phyloP scores from a whole-genome alignment of 768 basidiomycete species.

The Coprinopsis sp. region DNA sequence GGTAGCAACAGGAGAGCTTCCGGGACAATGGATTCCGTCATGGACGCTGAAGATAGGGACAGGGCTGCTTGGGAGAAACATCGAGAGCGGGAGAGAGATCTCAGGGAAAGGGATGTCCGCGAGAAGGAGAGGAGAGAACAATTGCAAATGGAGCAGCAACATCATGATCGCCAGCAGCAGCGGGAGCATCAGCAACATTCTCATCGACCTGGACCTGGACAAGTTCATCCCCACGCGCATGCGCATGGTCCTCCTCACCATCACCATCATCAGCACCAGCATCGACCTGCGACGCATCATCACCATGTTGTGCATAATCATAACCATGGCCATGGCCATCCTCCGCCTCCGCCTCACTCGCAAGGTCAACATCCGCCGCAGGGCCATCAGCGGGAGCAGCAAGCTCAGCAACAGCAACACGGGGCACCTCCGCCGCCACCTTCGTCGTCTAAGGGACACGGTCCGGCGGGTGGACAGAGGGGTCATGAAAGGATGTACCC shows the following conservation, averaged over 20 bases:
- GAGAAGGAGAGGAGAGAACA: slow-evolving; percentile 15
- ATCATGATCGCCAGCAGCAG: slow-evolving; percentile 25
- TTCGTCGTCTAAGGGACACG: too few relatives aligned
- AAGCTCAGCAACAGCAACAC: too few relatives aligned
- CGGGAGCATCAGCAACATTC: slow-evolving; percentile 17
- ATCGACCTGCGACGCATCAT: slow-evolving; percentile 47
- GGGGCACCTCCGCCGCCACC: too few relatives aligned
- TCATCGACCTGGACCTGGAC: too few relatives aligned
- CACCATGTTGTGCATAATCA: slow-evolving; percentile 47
- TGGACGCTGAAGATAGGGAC: slow-evolving; percentile 27
- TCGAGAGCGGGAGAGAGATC: slow-evolving; percentile 17
- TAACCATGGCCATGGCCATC: slow-evolving; percentile 20
- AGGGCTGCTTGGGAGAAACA: slow-evolving; percentile 27
- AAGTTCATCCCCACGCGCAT: slow-evolving; percentile 33
- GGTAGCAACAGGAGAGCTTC: slow-evolving; percentile 19
- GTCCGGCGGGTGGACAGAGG: too few relatives aligned
- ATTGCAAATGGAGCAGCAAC: slow-evolving; percentile 12
- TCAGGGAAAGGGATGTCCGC: slow-evolving; percentile 12
- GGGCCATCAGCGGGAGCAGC: too few relatives aligned
- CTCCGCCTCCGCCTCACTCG: neutral
- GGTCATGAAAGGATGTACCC: too few relatives aligned
- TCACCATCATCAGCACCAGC: slow-evolving; percentile 36
- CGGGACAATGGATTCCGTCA: slow-evolving; percentile 9
- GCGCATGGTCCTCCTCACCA: slow-evolving; percentile 11
- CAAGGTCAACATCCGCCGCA: slow-evolving; percentile 1